A percentile compares a stretch with the other conserved stretches of the same genome.
Evolutionary conservation across 495 filamentous ascomycete genomes (phyloP).

Genomic region (Xylaria curta): DNA sequence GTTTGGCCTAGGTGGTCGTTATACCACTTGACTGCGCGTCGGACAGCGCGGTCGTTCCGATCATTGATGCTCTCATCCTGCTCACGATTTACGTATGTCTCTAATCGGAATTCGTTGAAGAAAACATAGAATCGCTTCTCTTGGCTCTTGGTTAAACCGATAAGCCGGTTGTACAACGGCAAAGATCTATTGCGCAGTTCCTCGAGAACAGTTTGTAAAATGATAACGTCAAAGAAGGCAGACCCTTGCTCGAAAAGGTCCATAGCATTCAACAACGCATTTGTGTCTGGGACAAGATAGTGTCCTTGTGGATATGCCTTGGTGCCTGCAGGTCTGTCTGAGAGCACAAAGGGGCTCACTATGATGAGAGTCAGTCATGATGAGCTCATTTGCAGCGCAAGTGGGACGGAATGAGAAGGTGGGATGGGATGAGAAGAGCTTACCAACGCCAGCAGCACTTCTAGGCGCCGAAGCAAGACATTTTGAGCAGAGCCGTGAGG

Average conservation of each 20-base stretch:
- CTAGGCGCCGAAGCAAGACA: constrained; percentile 74
- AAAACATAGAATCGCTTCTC: constrained; percentile 98
- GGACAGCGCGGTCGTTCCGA: constrained; percentile 90
- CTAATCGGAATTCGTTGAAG: constrained; percentile 96
- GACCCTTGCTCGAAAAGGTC: constrained; percentile 92
- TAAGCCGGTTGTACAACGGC: constrained; percentile 91
- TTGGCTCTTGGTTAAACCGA: constrained; percentile 87
- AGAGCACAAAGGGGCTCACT: constrained; percentile 86
- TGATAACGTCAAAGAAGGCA: constrained; percentile 92
- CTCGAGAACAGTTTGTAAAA: constrained; percentile 94
- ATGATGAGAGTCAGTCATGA: constrained; percentile 28
- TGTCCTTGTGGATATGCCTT: constrained; percentile 83
- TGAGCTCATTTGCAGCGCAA: neutral
- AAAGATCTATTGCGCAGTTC: constrained; percentile 92
- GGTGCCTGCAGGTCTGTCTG: constrained; percentile 82
- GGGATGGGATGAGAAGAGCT: constrained; percentile 27
- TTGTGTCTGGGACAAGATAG: constrained; percentile 95
- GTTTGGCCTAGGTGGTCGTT: constrained; percentile 73
- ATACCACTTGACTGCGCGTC: constrained; percentile 90
- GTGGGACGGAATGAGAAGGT: neutral
- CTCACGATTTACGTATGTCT: constrained; percentile 81
- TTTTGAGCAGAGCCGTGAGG: constrained; percentile 80
- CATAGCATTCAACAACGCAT: constrained; percentile 94
- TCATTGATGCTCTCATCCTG: constrained; percentile 92
- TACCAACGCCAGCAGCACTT: constrained; percentile 80